Evolutionary conservation across 2,329 filamentous ascomycete genomes (phyloP).

Genomic region (Cryphonectria parasitica): DNA sequence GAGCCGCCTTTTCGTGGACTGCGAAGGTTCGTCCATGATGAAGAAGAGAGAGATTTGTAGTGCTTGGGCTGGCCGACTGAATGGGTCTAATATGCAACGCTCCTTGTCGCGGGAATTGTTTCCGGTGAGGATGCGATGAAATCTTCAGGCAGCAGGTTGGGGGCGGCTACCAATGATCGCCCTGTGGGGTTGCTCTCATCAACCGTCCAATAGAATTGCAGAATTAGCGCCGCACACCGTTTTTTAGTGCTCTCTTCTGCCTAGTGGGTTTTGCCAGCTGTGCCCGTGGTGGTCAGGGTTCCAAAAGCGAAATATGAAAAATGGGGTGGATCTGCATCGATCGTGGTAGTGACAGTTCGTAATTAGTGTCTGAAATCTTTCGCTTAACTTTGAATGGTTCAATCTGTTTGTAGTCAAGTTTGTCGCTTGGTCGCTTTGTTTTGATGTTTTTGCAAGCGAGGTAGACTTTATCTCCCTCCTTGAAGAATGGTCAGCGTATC

Average conservation of each 20-base stretch:
- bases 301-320: too few relatives aligned
- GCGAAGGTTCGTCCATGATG: constrained; percentile 7
- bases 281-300: too few relatives aligned
- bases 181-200: neutral
- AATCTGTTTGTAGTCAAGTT: too few relatives aligned
- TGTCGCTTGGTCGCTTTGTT: too few relatives aligned
- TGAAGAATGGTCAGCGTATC: too few relatives aligned
- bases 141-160: constrained; percentile 17
- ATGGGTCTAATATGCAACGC: constrained; percentile 7
- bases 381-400: too few relatives aligned
- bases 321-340: too few relatives aligned
- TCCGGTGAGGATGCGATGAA: constrained; percentile 27
- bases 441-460: too few relatives aligned
- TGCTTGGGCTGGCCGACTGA: constrained; percentile 4
- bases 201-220: neutral
- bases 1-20: constrained; percentile 22
- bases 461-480: too few relatives aligned
- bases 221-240: neutral
- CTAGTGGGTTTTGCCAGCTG: neutral
- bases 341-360: too few relatives aligned
- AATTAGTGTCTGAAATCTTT: too few relatives aligned
- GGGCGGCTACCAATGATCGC: neutral
- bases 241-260: neutral
- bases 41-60: constrained; percentile 5
- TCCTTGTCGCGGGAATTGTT: constrained; percentile 6